Base-by-base conservation (phyloP, 805 yeast genomes). In the Wickerhamomyces xylosicus region DNA sequence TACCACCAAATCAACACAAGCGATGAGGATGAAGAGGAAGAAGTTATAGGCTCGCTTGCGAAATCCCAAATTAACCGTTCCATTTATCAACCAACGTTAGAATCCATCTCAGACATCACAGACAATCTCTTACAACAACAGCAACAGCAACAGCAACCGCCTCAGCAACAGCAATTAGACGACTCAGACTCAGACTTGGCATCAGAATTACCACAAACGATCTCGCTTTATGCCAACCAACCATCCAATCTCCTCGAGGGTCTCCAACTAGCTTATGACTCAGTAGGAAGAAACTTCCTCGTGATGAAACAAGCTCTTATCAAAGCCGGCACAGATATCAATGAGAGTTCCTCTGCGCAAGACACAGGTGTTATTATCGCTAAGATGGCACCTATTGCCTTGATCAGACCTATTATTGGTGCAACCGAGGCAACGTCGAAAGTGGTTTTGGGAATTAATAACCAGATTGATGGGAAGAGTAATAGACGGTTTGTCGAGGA, bases 381-480 rank as follows among this genome's bases (percentile, higher is more conserved):
- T 13, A 74, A 72, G 46, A 85, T 82, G 0, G 76, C 95, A 1
- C 97, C 97, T 0, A 74, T 85, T 14, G 79, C 85, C 16, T 58
- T 89, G 14, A 68, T 89, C 2, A 59, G 96, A 33, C 96, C 97
- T 2, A 70, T 86, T 44, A 86, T 89, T 49, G 97, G 97, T 2
- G 86, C 95, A 0, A 83, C 96, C 0, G 96, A 86, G 55, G 95
- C 95, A 0, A 68, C 89, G 6, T 80, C 90, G 5, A 83, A 78
- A 51, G 72, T 95, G 1, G 64, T 89, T 37, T 71, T 85, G 62
- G 97, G 97, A 1, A 68, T 89, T 7, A 77, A 86, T 32, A 87
- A 86, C 54, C 82, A 80, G 44, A 61, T 89, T 27, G 90, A 85
- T 54, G 66, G 72, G 38, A 55, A 62, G 32, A n/a, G n/a, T n/a